Percentiles rank a stretch among this genome's conserved stretches.
Evolutionary conservation across 1,139 yeast genomes (phyloP).

Genomic region (Zygoascus sp.): DNA sequence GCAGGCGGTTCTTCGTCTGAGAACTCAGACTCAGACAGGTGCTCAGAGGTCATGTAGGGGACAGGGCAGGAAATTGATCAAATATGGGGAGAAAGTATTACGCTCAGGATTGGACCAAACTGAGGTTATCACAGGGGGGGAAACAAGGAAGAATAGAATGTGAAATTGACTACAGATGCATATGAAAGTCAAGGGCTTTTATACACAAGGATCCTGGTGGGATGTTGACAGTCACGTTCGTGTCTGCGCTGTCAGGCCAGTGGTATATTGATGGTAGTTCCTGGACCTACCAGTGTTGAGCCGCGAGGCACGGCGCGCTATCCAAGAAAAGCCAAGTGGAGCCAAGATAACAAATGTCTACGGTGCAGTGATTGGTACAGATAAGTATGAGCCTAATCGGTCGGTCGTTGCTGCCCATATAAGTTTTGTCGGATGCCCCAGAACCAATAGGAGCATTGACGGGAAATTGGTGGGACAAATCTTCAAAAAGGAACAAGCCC

Average conservation of each 20-base stretch:
- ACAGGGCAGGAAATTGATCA: too few relatives aligned
- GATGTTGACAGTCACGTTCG: conserved; percentile 1
- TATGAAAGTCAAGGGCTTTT: background rate
- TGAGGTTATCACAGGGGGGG: too few relatives aligned
- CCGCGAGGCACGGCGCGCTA: background rate
- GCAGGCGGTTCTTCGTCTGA: conserved; percentile 4
- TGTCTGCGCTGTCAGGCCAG: background rate
- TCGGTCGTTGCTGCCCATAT: background rate
- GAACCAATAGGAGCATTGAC: background rate
- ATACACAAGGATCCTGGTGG: background rate
- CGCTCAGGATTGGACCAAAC: too few relatives aligned
- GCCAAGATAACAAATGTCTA: background rate
- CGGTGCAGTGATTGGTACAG: conserved; percentile 4
- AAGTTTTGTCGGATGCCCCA: too few relatives aligned
- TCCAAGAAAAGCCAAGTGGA: background rate
- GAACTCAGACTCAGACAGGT: conserved; percentile 1
- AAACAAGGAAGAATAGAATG: background rate
- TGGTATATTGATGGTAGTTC: background rate
- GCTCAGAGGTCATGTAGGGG: conserved; percentile 3
- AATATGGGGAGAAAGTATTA: too few relatives aligned
- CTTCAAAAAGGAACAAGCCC: background rate
- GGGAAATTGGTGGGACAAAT: background rate
- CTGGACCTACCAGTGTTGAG: conserved; percentile 1
- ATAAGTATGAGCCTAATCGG: background rate
- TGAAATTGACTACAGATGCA: background rate